Evolutionary conservation across 306 rosid species (phyloP).

Genomic region (Dalbergia oliveri): DNA sequence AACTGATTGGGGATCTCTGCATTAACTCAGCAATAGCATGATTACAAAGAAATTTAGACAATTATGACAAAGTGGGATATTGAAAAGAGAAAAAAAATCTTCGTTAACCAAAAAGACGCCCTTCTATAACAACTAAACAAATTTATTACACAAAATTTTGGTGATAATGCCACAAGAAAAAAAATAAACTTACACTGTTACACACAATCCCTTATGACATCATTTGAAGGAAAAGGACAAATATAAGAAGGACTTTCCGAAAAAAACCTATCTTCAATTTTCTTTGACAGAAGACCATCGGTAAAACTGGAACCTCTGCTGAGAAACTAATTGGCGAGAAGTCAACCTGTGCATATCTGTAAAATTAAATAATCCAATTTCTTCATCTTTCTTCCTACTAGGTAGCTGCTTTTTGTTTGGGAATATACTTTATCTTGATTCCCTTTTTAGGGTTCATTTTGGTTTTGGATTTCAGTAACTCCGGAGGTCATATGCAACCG

Average conservation of each 20-base stretch:
- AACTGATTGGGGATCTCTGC: neutral
- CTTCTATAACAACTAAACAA: conserved; percentile 43
- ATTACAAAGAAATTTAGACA: conserved; percentile 2
- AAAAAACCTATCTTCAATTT: conserved; percentile 65
- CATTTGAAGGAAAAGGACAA: conserved; percentile 54
- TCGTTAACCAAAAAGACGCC: neutral
- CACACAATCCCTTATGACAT: conserved; percentile 55
- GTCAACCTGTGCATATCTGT: conserved; percentile 67
- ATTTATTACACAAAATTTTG: conserved; percentile 49
- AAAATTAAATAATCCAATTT: conserved; percentile 52
- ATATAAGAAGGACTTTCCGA: conserved; percentile 54
- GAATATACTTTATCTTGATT: conserved; percentile 68
- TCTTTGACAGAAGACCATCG: conserved; percentile 74
- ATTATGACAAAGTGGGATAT: neutral
- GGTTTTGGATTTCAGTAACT: conserved; percentile 59
- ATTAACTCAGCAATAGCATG: conserved; percentile 6
- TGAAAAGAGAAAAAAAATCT: neutral
- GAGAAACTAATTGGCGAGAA: conserved; percentile 51
- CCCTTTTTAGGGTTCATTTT: conserved; percentile 68
- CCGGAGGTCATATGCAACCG: conserved; percentile 48
- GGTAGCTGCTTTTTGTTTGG: conserved; percentile 65
- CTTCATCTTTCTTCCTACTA: conserved; percentile 52
- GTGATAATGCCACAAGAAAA: conserved; percentile 42
- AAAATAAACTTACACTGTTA: conserved; percentile 29
- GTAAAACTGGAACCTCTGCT: conserved; percentile 86